Percentiles rank a stretch among this genome's conserved stretches.
These are phyloP conservation scores for Solanum raphanifolium DNA, from an alignment of 257 asterid genomes.

Conservation along the genomic window DNA sequence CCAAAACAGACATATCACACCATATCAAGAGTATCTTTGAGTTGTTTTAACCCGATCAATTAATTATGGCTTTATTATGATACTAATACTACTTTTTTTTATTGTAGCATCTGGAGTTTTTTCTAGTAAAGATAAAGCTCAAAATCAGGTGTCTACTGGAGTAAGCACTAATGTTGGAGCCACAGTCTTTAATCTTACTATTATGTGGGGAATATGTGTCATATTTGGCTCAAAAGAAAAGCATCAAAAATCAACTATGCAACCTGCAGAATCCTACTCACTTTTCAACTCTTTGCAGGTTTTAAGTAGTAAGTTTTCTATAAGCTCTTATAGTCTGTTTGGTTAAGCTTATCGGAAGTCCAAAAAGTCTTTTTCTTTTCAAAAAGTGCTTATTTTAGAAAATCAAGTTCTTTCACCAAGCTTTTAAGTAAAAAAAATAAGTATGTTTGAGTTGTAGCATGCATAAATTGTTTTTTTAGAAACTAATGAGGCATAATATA, in stretches of 20 bases:
- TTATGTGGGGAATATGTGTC: conserved; percentile 41
- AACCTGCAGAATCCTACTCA: not conserved
- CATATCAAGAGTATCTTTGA: not conserved
- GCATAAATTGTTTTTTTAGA: not conserved
- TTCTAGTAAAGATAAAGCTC: conserved; percentile 27
- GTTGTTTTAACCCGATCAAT: not conserved
- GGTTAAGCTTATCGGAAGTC: not conserved
- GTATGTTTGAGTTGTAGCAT: not conserved
- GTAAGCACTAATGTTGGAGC: conserved; percentile 39
- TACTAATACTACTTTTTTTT: not conserved
- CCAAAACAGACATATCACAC: not conserved
- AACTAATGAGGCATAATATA: not conserved
- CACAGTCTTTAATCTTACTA: conserved; percentile 35
- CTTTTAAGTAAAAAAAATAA: not conserved
- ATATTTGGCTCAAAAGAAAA: conserved; percentile 22
- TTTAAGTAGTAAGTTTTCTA: not conserved
- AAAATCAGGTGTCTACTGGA: conserved; percentile 31
- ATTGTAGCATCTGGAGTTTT: conserved; percentile 31
- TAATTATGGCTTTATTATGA: not conserved
- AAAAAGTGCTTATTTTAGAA: not conserved
- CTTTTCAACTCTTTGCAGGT: not conserved
- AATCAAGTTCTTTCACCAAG: not conserved
- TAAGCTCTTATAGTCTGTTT: not conserved
- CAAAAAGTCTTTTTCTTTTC: not conserved
- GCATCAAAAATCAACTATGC: not conserved